Conservation (phyloP, 192 early-diverging fungal genomes). For the Helicostylum pulchrum region DNA sequence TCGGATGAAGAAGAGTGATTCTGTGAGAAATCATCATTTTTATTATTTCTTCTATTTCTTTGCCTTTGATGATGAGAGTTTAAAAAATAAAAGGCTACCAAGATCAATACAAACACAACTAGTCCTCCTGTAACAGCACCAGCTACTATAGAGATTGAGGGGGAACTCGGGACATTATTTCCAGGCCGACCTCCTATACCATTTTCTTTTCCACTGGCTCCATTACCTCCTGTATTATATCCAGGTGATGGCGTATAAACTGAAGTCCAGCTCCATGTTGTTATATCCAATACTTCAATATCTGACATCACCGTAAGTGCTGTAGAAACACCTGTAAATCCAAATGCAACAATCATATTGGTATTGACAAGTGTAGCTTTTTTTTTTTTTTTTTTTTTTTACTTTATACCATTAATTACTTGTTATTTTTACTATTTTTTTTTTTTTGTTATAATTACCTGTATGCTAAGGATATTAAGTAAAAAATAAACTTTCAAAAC, state of each 20-base stretch:
- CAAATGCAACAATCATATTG: slow-evolving; percentile 38
- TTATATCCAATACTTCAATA: slow-evolving; percentile 30
- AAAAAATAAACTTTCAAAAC: not conserved
- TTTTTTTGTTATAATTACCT: slow-evolving; percentile 17
- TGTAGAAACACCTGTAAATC: slow-evolving; percentile 36
- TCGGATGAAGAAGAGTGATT: not conserved
- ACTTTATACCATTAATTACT: not conserved
- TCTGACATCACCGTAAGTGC: slow-evolving; percentile 31
- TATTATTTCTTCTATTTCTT: slow-evolving; percentile 1
- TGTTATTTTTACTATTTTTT: not conserved
- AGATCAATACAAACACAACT: slow-evolving; percentile 19
- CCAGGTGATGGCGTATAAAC: slow-evolving; percentile 18
- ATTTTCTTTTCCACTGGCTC: not conserved
- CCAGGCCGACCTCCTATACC: not conserved
- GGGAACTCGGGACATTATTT: not conserved
- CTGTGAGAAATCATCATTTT: not conserved
- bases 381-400: not conserved
- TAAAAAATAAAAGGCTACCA: slow-evolving; percentile 17
- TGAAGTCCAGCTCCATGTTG: slow-evolving; percentile 35
- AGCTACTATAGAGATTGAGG: slow-evolving; percentile 19
- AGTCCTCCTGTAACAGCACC: slow-evolving; percentile 22
- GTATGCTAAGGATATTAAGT: slow-evolving; percentile 25
- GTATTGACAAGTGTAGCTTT: slow-evolving; percentile 29
- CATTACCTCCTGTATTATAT: not conserved
- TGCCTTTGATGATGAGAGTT: not conserved